Base-by-base conservation (phyloP, 2,329 filamentous ascomycete species). In the Magnaporthiopsis rhizophila region DNA sequence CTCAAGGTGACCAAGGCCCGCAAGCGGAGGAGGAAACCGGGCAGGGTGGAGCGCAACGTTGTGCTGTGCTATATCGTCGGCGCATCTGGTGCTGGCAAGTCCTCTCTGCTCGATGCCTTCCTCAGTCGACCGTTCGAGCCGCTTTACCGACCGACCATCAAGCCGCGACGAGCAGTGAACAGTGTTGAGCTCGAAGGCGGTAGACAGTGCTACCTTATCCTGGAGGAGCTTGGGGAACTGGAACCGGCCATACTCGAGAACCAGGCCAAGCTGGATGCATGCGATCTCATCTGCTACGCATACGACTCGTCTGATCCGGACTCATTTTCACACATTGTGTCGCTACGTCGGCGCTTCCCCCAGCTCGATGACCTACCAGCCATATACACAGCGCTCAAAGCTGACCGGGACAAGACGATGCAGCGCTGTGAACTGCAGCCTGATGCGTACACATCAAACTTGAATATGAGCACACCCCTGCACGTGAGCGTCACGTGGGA, bases 281-380 rank as follows among this genome's bases (percentile, higher is more conserved):
- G 94, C 76, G 95, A 99, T 75, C 83, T 99, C 30, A 84, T 99
- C 59, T 96, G 94, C 76, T 98, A 96, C 76, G 89, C 92, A 0
- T 99, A 98, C 77, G 95, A 99, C 78, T 98, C 94, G 2, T 96
- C 92, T 1, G 93, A 99, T 67, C 94, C 95, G 0, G 93, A 98
- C 75, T 97, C 92, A 4, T 99, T 99, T 75, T 87, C 90, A 1
- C 93, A 98, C 72, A 92, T 99, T 63, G 90, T 94, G 53, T 85
- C 90, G 24, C 81, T 97, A 61, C 88, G 93, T 58, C 83, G 86
- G 64, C 90, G 88, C 70, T 90, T 94, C 69, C 87, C 92, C 0
- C 89, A 95, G 64, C 83, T 99, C 2, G 90, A 96, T 73, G 88
- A 91, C n/a, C 80, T 99, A 34, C 95, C 95, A 0, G 89, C 91